These are phyloP conservation scores for Phytophthora europaea DNA, from an alignment of 352 stramenopile genomes.

Conservation along the genomic window DNA sequence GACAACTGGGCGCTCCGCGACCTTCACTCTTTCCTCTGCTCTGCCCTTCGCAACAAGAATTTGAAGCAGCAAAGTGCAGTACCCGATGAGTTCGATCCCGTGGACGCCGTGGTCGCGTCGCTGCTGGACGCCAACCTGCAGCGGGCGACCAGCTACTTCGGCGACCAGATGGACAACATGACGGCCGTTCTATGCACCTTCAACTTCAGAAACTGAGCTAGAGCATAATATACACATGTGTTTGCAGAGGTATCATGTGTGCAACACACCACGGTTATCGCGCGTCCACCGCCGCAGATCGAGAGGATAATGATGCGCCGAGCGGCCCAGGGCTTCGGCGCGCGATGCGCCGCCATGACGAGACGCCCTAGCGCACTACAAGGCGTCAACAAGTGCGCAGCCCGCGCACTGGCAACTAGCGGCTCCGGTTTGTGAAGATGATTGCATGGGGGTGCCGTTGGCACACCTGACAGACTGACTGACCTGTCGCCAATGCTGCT, in stretches of 20 bases:
- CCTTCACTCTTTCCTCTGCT: constrained; percentile 58
- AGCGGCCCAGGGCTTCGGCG: constrained; percentile 17
- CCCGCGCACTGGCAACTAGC: constrained; percentile 22
- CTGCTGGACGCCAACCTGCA: constrained; percentile 77
- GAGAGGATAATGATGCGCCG: constrained; percentile 34
- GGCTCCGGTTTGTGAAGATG: constrained; percentile 8
- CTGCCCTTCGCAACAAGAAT: constrained; percentile 14
- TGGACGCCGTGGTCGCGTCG: constrained; percentile 43
- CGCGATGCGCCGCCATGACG: constrained; percentile 9
- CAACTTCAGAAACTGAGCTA: constrained; percentile 7
- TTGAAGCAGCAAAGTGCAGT: constrained; percentile 14
- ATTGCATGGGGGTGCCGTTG: constrained; percentile 5
- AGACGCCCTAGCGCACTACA: constrained; percentile 21
- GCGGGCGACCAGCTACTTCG: constrained; percentile 75
- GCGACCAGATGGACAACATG: constrained; percentile 92
- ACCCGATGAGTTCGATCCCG: constrained; percentile 1
- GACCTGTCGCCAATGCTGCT: not conserved
- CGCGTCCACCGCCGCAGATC: constrained; percentile 17
- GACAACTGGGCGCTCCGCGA: constrained; percentile 92
- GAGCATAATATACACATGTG: not conserved
- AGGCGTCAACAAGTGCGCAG: not conserved
- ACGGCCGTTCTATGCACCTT: constrained; percentile 79
- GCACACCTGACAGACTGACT: constrained; percentile 9
- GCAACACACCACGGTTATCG: not conserved
- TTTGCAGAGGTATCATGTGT: not conserved